A percentile compares a stretch with the other conserved stretches of the same genome.
Conservation (phyloP, 2,329 filamentous ascomycete species). For the Xenoacremonium recifei region DNA sequence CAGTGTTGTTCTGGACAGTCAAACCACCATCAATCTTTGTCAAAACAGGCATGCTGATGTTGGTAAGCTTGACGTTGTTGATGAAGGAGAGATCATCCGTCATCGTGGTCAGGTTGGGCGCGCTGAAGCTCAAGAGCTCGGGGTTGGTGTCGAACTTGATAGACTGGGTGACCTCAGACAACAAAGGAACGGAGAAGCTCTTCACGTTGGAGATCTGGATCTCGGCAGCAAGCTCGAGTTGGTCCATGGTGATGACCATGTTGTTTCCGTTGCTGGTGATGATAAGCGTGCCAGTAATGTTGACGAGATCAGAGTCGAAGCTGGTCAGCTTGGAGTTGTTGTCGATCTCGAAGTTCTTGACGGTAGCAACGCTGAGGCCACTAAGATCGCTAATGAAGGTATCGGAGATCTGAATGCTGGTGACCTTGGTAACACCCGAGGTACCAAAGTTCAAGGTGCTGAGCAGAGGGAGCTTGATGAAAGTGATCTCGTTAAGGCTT, state of each 20-base stretch:
- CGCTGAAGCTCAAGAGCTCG: constrained; percentile 57
- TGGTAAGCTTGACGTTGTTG: constrained; percentile 61
- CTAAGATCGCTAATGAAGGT: constrained; percentile 77
- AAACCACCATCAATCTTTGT: constrained; percentile 73
- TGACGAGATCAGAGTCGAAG: constrained; percentile 75
- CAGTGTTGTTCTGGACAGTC: constrained; percentile 87
- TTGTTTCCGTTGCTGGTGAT: constrained; percentile 78
- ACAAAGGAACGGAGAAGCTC: constrained; percentile 68
- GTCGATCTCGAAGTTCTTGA: constrained; percentile 75
- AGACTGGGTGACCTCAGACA: constrained; percentile 72
- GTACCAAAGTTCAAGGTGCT: constrained; percentile 49
- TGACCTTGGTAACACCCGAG: constrained; percentile 62
- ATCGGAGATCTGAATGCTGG: constrained; percentile 74
- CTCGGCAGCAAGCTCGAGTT: constrained; percentile 61
- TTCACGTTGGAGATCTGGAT: constrained; percentile 71
- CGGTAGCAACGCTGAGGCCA: constrained; percentile 76
- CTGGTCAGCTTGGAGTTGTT: constrained; percentile 82
- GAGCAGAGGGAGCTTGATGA: constrained; percentile 67
- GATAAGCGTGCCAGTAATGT: constrained; percentile 67
- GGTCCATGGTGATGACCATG: constrained; percentile 71
- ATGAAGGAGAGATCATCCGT: constrained; percentile 57
- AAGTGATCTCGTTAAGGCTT: constrained; percentile 65
- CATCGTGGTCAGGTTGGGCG: constrained; percentile 70
- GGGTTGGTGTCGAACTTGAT: constrained; percentile 80
- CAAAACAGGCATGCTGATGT: constrained; percentile 73